Conservation (phyloP, 371 early-diverging fungal species). For the Lichtheimia hyalospora region DNA sequence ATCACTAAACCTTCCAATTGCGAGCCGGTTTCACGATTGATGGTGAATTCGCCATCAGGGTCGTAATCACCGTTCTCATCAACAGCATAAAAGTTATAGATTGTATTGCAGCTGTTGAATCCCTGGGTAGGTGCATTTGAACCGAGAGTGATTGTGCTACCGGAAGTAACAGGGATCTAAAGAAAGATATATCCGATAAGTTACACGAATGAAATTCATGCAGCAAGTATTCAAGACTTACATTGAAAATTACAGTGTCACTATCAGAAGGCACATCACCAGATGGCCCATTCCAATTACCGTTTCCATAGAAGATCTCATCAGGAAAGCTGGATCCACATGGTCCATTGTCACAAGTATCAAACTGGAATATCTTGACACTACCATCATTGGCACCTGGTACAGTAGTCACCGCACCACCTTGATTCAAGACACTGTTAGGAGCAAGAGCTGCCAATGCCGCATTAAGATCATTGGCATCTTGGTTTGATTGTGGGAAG, state of each 20-base stretch:
- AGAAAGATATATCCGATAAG: neutral
- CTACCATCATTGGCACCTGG: neutral
- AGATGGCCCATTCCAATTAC: conserved; percentile 21
- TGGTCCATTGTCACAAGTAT: conserved; percentile 4
- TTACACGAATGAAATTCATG: neutral
- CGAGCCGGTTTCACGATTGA: conserved; percentile 15
- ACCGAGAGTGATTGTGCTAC: conserved; percentile 9
- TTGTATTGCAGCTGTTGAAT: conserved; percentile 4
- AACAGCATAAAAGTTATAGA: conserved; percentile 27
- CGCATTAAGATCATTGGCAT: neutral
- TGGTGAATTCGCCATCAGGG: conserved; percentile 7
- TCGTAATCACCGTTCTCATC: conserved; percentile 12
- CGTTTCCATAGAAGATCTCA: conserved; percentile 12
- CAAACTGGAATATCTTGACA: conserved; percentile 13
- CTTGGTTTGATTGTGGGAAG: neutral
- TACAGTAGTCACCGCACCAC: neutral
- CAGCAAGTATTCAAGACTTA: neutral
- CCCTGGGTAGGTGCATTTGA: conserved; percentile 9
- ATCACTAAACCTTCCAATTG: conserved; percentile 20
- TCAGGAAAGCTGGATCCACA: neutral
- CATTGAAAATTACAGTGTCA: conserved; percentile 19
- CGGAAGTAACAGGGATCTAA: conserved; percentile 22
- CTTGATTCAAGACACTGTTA: neutral
- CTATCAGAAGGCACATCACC: neutral
- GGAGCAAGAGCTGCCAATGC: neutral